Base-by-base conservation (phyloP, 768 basidiomycete genomes). In the Lactarius akahatsu region DNA sequence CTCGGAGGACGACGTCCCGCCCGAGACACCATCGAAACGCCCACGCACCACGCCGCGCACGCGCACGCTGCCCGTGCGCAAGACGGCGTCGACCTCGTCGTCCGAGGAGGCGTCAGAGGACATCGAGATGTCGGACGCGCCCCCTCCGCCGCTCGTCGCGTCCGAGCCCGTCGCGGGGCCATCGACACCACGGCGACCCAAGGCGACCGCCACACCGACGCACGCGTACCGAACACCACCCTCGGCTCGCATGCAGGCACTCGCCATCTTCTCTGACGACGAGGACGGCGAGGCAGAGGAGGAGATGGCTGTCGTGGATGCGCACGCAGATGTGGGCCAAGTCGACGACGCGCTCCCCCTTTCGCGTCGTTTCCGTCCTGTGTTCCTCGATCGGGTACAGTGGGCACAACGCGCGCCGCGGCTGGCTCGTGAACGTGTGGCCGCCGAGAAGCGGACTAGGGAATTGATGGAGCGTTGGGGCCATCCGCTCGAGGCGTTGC, bases 391-490 rank as follows among this genome's bases (percentile, higher is more conserved):
- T 64, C 61, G 70, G 36, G 56, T 3, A 26, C 70, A 71, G 54
- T 71, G 70, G 70, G 43, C 56, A 20, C 68, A 69, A 13, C 68
- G 68, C 15, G 70, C 68, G 13, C 68, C 69, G 3, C 57, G 59
- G 47, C 45, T 70, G 7, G 57, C 23, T 40, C 64, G 58, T 30
- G 67, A 66, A 30, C 65, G 69, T n/a, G 69, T 56, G 11, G 60
- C 41, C 2, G 65, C 68, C 2, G 70, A 71, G 65, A 56, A 43
- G 41, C 60, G 40, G 28, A 58, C 34, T 10, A 50, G 9, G 34
- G 52, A 40, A 6, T 57, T 60, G 23, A 26, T 64, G n/a, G 60
- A 55, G 36, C 63, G 52, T 38, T 69, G 65, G 68, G 70, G 70
- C 4, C 41, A 64, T 56, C 68, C 70, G 16, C 52, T 71, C 23